Evolutionary conservation across 176 grass and related monocot genomes (phyloP).

Genomic region (Aegilops speltoides): DNA sequence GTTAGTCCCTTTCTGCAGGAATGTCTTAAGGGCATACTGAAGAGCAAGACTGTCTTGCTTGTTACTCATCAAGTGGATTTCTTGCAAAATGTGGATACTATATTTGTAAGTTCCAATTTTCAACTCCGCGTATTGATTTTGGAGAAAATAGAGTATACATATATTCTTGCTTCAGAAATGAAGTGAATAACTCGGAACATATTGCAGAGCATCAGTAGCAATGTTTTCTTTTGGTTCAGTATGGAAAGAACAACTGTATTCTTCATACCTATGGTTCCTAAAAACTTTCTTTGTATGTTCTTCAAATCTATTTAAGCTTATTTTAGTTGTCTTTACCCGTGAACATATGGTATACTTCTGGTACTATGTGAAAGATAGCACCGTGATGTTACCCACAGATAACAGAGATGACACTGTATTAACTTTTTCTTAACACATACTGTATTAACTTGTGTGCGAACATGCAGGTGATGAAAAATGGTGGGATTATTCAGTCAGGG

Average conservation of each 20-base stretch:
- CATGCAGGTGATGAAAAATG: constrained; percentile 76
- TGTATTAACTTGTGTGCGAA: background rate
- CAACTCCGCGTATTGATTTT: background rate
- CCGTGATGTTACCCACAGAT: background rate
- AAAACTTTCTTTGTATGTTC: background rate
- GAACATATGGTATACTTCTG: background rate
- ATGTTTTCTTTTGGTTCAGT: background rate
- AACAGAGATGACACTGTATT: background rate
- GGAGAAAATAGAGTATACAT: background rate
- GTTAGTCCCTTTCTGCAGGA: constrained; percentile 35
- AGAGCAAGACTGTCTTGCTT: constrained; percentile 59
- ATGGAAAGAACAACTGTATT: background rate
- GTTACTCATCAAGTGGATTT: constrained; percentile 80
- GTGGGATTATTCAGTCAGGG: constrained; percentile 65
- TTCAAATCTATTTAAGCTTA: background rate
- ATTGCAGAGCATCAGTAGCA: background rate
- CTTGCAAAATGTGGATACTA: constrained; percentile 49
- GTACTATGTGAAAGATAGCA: background rate
- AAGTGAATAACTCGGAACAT: background rate
- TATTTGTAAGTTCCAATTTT: constrained; percentile 46
- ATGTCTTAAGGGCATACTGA: constrained; percentile 59
- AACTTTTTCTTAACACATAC: too few relatives aligned
- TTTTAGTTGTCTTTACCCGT: background rate
- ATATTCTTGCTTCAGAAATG: background rate
- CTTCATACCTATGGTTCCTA: background rate